Evolutionary conservation across 139 green algal genomes (phyloP), one percentile per base, ranked within the genome.

Genomic region (Dunaliella sp.): DNA sequence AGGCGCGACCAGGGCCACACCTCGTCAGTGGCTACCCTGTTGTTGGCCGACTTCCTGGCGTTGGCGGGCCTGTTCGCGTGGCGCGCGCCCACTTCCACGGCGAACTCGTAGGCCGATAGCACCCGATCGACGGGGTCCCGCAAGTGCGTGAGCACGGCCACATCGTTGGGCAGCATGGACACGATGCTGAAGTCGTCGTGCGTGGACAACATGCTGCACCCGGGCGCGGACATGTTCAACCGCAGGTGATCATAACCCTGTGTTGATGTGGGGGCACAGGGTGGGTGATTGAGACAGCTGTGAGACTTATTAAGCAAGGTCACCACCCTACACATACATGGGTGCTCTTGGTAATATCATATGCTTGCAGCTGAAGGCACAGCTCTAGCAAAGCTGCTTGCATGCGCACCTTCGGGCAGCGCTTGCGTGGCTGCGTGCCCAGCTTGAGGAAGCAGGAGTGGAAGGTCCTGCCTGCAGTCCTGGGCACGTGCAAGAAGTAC

Each of bases 401-500:
- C 48, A 65, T 16, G 48, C 48, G 16, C 73, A 79, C 78, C 59
- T 93, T 94, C 30, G 89, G 88, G 85, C 96, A 98, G 25, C 89
- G 84, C 57, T 83, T 74, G 16, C 58, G 88, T 36, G 93, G 92
- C 25, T 87, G 90, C 0, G 92, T 77, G 28, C 84, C 87, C 86
- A 85, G 82, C 81, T 95, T 95, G n/a, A 98, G 88, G 83, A 99
- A 96, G 84, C 96, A 98, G 38, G 84, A 88, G 48, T 95, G 89
- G 36, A 96, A 97, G 3, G 95, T 98, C 31, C 97, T 93, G 32
- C 97, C 97, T 30, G 96, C 97, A 48, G 97, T 98, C 25, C 97
- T 88, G 0, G 97, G 97, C 25, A 99, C 91, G 87, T 99, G 97
- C 73, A 99, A 84, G 91, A 99, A 98, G 88, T 97, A 99, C 2